Evolutionary conservation across 805 yeast species (phyloP).

Genomic region (Nakazawaea ishiwadae): DNA sequence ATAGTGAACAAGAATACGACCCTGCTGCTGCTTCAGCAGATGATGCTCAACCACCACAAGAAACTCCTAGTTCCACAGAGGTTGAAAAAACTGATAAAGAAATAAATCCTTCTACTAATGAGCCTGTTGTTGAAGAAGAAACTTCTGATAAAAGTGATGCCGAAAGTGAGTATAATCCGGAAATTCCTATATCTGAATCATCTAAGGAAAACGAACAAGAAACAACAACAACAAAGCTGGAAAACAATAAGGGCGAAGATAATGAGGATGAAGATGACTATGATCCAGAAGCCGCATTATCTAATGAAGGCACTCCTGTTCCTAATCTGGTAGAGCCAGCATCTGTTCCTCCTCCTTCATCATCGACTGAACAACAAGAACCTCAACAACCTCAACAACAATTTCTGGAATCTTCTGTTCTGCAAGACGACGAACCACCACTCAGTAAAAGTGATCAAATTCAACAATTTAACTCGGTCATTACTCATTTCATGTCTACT

Average conservation of each 20-base stretch:
- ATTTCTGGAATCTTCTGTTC: constrained; percentile 29
- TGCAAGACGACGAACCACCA: constrained; percentile 33
- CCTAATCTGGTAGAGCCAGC: constrained; percentile 15
- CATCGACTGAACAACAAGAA: constrained; percentile 14
- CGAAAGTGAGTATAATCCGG: constrained; percentile 12
- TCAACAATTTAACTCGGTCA: constrained; percentile 26
- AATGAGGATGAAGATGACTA: constrained; percentile 19
- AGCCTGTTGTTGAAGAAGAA: neutral
- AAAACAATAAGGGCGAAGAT: constrained; percentile 12
- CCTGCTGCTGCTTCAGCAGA: constrained; percentile 3
- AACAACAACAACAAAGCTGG: neutral
- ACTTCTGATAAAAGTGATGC: constrained; percentile 1
- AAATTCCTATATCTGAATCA: constrained; percentile 7
- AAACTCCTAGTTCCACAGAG: neutral
- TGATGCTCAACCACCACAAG: neutral
- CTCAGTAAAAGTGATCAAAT: constrained; percentile 34
- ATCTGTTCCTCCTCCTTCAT: constrained; percentile 15
- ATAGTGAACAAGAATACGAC: constrained; percentile 12
- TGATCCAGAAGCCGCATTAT: constrained; percentile 22
- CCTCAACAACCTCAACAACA: constrained; percentile 8
- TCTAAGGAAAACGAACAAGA: neutral
- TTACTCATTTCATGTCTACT: constrained; percentile 24
- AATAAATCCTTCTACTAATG: neutral
- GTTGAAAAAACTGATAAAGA: neutral
- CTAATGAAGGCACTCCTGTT: constrained; percentile 23